Base-by-base conservation (phyloP, 2,329 filamentous ascomycete species). In the Penicillium sp. region DNA sequence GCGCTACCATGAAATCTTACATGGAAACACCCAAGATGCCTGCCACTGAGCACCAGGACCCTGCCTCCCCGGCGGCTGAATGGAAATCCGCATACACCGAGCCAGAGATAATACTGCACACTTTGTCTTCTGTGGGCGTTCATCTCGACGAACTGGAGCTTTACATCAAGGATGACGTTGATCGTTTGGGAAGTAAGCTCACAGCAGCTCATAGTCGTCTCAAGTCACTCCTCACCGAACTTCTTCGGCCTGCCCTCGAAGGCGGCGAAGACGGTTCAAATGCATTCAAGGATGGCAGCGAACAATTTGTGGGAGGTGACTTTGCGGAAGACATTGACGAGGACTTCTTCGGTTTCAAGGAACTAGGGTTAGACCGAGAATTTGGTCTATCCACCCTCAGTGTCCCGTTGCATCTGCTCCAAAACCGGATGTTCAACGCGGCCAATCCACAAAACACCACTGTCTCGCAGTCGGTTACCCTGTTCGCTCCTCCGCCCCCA, bases 281-380 rank as follows among this genome's bases (percentile, higher is more conserved):
- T 53, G 90, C 92, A 6, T 99, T 99, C 80, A 91, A 95, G 58
- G 94, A 99, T 66, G 93, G 92, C 60, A 96, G 92, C 72, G 94
- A 99, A 60, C 94, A 97, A 70, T 99, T 97, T 64, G 87, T 97
- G 45, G 91, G 90, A 43, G 94, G 94, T 57, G 94, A 99, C 73
- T 99, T 99, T 71, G 94, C 94, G 0, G 94, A 97, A 71, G 94
- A 99, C 64, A 88, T 99, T 11, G 93, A 92, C 57, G 94, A 99
- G 78, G 94, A 99, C 76, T 99, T 97, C 83, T 99, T 99, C 68
- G 94, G 94, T 27, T 97, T 99, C 83, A 92, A 92, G 70, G 92
- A 96, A 56, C 84, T 99, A 43, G 94, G 94, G 41, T 82, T 99
- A 54, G 92, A 96, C 67, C 88, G 87, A 64, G 94, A 99, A 70